A percentile compares a stretch with the other conserved stretches of the same genome.
Evolutionary conservation across 257 asterid species (phyloP).

Genomic region (Rehmannia glutinosa): DNA sequence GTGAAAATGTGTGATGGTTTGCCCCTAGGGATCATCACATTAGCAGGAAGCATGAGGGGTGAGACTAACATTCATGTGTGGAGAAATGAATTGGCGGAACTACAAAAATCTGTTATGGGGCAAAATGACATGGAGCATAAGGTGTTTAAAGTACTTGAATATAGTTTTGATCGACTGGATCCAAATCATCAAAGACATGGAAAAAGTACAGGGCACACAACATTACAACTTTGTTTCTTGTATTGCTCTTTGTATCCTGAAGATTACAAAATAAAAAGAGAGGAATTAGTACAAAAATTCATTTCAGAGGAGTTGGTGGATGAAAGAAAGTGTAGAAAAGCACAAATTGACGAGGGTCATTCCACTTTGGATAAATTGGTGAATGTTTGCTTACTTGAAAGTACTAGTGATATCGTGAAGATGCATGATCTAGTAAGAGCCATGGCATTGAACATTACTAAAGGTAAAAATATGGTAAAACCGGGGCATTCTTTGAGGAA

Average conservation of each 20-base stretch:
- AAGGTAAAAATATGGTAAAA: slow-evolving; percentile 1
- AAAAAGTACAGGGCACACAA: neutral
- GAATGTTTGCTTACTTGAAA: slow-evolving; percentile 17
- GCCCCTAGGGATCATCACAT: slow-evolving; percentile 8
- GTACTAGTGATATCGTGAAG: neutral
- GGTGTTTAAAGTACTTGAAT: slow-evolving; percentile 5
- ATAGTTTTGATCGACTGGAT: slow-evolving; percentile 11
- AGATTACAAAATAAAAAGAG: neutral
- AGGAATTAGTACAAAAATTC: neutral
- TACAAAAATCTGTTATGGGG: neutral
- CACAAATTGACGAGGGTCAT: neutral
- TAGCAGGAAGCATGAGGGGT: slow-evolving; percentile 15
- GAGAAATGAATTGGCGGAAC: neutral
- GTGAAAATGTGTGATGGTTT: slow-evolving; percentile 9
- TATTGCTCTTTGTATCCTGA: slow-evolving; percentile 22
- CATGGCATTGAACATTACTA: slow-evolving; percentile 8
- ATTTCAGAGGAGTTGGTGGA: slow-evolving; percentile 18
- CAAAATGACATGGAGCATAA: slow-evolving; percentile 7
- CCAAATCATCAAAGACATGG: neutral
- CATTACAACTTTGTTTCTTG: slow-evolving; percentile 11
- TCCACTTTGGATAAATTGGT: slow-evolving; percentile 6
- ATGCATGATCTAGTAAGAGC: slow-evolving; percentile 25
- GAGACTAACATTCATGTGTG: slow-evolving; percentile 1
- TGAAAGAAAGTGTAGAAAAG: slow-evolving; percentile 1
- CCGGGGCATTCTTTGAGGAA: neutral